A percentile compares a stretch with the other conserved stretches of the same genome.
These are phyloP conservation scores for Lentinula raphanica DNA, from an alignment of 768 basidiomycete genomes.

Conservation along the genomic window DNA sequence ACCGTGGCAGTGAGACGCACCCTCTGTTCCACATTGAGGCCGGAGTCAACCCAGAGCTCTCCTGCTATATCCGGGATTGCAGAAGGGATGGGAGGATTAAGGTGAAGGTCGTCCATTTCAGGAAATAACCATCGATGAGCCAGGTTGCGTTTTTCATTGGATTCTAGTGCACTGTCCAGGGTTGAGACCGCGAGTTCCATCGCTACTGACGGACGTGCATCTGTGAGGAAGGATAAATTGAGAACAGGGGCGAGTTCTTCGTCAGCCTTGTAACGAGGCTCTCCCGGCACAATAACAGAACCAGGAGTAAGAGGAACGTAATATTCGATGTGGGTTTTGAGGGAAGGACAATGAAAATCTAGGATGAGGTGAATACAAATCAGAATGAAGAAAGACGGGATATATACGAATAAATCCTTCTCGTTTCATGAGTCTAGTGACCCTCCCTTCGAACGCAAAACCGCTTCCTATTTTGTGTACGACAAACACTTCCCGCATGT, in stretches of 20 bases:
- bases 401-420: slow-evolving; percentile 44
- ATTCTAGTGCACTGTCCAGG: slow-evolving; percentile 21
- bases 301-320: slow-evolving; percentile 21
- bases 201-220: slow-evolving; percentile 33
- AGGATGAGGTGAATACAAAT: neutral
- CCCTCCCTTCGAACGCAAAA: slow-evolving; percentile 41
- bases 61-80: slow-evolving; percentile 23
- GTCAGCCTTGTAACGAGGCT: slow-evolving; percentile 25
- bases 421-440: slow-evolving; percentile 36
- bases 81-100: slow-evolving; percentile 15
- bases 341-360: slow-evolving; percentile 37
- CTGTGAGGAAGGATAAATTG: slow-evolving; percentile 46
- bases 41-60: slow-evolving; percentile 38
- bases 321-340: slow-evolving; percentile 36
- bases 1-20: slow-evolving; percentile 18
- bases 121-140: slow-evolving; percentile 44
- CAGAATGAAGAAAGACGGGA: slow-evolving; percentile 9
- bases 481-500: slow-evolving; percentile 37
- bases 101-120: slow-evolving; percentile 25
- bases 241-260: slow-evolving; percentile 36
- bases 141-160: slow-evolving; percentile 19
- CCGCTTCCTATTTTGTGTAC: slow-evolving; percentile 27
- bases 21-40: slow-evolving; percentile 42
- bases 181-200: slow-evolving; percentile 37
- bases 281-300: slow-evolving; percentile 3